Conservation (phyloP, 2,329 filamentous ascomycete species). For the Ambrosiella beaveri region DNA sequence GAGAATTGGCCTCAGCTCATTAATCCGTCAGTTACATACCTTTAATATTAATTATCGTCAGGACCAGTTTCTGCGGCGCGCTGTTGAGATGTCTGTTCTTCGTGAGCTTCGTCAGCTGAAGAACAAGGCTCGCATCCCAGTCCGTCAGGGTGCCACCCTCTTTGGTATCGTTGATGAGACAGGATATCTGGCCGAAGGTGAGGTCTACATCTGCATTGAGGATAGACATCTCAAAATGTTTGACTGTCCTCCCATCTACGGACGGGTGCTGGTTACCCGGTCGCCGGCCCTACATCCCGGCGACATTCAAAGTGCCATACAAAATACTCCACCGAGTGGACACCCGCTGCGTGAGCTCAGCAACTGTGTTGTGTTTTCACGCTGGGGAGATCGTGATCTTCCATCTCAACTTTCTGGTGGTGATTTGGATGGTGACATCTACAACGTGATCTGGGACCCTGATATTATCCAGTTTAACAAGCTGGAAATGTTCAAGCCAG, state of each 20-base stretch:
- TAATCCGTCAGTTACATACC: conserved; percentile 42
- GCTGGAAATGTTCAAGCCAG: conserved; percentile 27
- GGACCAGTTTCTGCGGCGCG: conserved; percentile 51
- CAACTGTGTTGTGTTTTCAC: conserved; percentile 69
- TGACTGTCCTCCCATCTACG: conserved; percentile 12
- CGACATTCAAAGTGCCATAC: conserved; percentile 51
- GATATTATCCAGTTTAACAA: conserved; percentile 24
- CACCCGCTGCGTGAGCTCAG: conserved; percentile 44
- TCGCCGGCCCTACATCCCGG: conserved; percentile 69
- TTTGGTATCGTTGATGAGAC: conserved; percentile 79
- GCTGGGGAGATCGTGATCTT: conserved; percentile 51
- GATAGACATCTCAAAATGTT: background rate
- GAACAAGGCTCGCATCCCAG: conserved; percentile 57
- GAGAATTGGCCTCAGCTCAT: conserved; percentile 38
- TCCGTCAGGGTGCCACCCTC: conserved; percentile 53
- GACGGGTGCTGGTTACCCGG: conserved; percentile 49
- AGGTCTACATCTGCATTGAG: conserved; percentile 50
- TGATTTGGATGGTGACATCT: conserved; percentile 71
- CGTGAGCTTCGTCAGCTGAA: conserved; percentile 57
- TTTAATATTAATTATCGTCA: conserved; percentile 47
- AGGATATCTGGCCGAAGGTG: conserved; percentile 42
- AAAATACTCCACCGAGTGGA: conserved; percentile 38
- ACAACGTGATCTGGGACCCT: conserved; percentile 60
- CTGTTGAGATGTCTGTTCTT: conserved; percentile 55
- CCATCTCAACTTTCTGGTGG: conserved; percentile 66